Evolutionary conservation across 148 eudicot genomes (phyloP).

Genomic region (Fagopyrum esculentum): DNA sequence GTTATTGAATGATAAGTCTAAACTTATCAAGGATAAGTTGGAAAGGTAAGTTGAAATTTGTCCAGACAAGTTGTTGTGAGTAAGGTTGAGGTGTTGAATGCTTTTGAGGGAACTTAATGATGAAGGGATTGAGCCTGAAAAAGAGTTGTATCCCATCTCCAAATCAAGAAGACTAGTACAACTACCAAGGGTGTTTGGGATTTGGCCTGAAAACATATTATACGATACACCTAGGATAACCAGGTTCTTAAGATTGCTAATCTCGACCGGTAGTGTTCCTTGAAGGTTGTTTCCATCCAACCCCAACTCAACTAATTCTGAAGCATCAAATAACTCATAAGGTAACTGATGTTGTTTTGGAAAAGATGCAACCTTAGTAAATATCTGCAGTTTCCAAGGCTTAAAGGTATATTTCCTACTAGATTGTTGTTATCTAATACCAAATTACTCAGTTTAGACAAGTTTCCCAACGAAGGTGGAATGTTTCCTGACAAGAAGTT

Average conservation of each 20-base stretch:
- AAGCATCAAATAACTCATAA: slow-evolving; percentile 20
- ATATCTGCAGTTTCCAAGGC: slow-evolving; percentile 28
- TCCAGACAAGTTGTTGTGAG: slow-evolving; percentile 36
- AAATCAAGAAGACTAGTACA: slow-evolving; percentile 19
- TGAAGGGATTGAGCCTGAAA: slow-evolving; percentile 30
- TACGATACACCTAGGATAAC: slow-evolving; percentile 17
- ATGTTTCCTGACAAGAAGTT: slow-evolving; percentile 15
- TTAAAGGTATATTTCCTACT: slow-evolving; percentile 31
- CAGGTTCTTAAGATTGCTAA: slow-evolving; percentile 26
- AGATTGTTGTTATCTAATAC: slow-evolving; percentile 19
- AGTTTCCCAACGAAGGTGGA: slow-evolving; percentile 33
- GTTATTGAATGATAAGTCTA: slow-evolving; percentile 26
- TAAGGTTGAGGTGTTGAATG: slow-evolving; percentile 24
- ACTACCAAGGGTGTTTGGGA: slow-evolving; percentile 25
- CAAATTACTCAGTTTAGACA: slow-evolving; percentile 17
- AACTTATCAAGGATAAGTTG: slow-evolving; percentile 8
- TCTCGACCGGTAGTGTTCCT: slow-evolving; percentile 29
- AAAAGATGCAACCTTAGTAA: slow-evolving; percentile 21
- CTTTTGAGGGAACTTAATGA: slow-evolving; percentile 19
- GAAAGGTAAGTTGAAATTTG: slow-evolving; percentile 23
- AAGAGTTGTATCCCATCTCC: slow-evolving; percentile 22
- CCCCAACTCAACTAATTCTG: slow-evolving; percentile 1
- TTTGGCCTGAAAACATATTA: slow-evolving; percentile 27
- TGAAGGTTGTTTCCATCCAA: slow-evolving; percentile 23
- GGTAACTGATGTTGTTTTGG: slow-evolving; percentile 29